Evolutionary conservation across 805 yeast genomes (phyloP).

Genomic region (Metschnikowia kofuensis): DNA sequence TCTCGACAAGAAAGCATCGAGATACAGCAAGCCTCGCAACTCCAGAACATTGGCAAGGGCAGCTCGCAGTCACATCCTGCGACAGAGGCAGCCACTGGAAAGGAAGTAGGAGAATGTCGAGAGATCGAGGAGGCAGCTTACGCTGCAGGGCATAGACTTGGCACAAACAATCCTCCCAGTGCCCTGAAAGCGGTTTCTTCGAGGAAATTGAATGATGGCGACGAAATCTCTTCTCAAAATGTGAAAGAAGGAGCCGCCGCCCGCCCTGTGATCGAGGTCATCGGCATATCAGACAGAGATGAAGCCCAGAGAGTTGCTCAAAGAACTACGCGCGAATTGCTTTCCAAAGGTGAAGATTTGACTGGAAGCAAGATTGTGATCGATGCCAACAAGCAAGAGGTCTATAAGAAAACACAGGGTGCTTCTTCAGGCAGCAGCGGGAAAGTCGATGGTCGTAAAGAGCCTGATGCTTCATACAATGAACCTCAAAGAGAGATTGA

Average conservation of each 20-base stretch:
- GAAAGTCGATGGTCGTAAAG: neutral
- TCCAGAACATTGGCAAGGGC: neutral
- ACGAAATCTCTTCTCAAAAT: too few species aligned
- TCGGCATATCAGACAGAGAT: slow-evolving; percentile 31
- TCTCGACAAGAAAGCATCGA: slow-evolving; percentile 3
- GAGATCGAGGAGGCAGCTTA: slow-evolving; percentile 3
- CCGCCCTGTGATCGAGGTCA: slow-evolving; percentile 29
- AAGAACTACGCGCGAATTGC: slow-evolving; percentile 28
- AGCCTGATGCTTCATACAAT: neutral
- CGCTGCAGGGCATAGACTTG: neutral
- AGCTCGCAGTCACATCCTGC: slow-evolving; percentile 9
- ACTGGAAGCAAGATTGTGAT: slow-evolving; percentile 32
- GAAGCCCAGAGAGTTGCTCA: slow-evolving; percentile 32
- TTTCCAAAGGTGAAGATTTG: slow-evolving; percentile 32
- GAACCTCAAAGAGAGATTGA: slow-evolving; percentile 7
- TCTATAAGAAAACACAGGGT: slow-evolving; percentile 18
- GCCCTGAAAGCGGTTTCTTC: neutral
- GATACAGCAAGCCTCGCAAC: slow-evolving; percentile 13
- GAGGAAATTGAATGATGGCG: neutral
- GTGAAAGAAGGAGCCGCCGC: neutral
- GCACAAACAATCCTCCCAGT: too few species aligned
- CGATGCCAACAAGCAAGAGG: slow-evolving; percentile 32
- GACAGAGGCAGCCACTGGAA: neutral
- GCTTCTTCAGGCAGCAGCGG: neutral
- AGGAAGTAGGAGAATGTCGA: neutral